Evolutionary conservation across 345 rosid genomes (phyloP).

Genomic region (Gossypioides kirkii): DNA sequence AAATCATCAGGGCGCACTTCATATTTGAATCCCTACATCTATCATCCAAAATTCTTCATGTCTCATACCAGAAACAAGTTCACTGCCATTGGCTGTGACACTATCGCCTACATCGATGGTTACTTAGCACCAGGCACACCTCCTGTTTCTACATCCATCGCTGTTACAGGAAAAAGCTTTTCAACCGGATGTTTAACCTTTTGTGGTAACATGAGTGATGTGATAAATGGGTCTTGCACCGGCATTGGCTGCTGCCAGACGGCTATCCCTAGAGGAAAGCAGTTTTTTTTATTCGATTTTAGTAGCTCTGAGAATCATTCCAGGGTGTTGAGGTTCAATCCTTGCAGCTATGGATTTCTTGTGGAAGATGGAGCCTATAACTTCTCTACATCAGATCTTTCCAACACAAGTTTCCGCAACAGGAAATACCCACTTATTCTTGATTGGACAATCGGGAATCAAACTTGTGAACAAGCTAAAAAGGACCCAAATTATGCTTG

Average conservation of each 20-base stretch:
- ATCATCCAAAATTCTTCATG: not conserved
- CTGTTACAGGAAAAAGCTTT: no score
- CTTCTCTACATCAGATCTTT: not conserved
- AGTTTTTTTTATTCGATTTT: not conserved
- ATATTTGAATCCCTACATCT: no score
- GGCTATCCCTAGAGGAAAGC: not conserved
- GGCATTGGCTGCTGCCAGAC: conserved; percentile 16
- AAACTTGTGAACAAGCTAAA: no score
- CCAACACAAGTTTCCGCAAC: not conserved
- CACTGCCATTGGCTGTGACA: no score
- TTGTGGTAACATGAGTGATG: conserved; percentile 4
- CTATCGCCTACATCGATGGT: not conserved
- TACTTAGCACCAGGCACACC: not conserved
- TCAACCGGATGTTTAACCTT: conserved; percentile 32
- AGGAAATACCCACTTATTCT: not conserved
- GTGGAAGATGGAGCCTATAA: conserved; percentile 8
- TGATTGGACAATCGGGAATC: not conserved
- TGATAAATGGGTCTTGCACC: conserved; percentile 2
- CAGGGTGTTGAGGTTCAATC: conserved; percentile 2
- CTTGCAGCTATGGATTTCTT: conserved; percentile 27
- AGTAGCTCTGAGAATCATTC: not conserved
- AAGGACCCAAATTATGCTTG: no score
- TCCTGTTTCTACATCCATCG: no score
- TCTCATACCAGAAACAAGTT: no score
- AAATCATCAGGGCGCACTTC: not conserved